Conservation (phyloP, 2,329 filamentous ascomycete species). For the Periconia digitata region DNA sequence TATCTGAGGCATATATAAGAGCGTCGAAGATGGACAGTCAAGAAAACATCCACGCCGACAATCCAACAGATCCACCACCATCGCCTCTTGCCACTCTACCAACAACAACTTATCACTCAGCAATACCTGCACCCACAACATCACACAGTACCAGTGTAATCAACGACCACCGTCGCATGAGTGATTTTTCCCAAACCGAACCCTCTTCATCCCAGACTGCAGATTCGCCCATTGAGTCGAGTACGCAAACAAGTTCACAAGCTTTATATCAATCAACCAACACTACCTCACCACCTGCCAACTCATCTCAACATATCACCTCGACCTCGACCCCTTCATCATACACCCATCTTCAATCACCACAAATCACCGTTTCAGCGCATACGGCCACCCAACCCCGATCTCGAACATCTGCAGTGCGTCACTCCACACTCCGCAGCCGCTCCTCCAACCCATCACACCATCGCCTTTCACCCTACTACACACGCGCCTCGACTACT, state of each 20-base stretch:
- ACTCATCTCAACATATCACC: slow-evolving; percentile 22
- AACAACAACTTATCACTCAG: background rate
- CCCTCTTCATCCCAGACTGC: slow-evolving; percentile 10
- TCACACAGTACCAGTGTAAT: background rate
- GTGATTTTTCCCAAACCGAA: slow-evolving; percentile 12
- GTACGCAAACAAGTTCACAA: slow-evolving; percentile 4
- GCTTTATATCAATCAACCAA: slow-evolving; percentile 1
- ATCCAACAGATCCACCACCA: background rate
- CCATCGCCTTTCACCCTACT: slow-evolving; percentile 6
- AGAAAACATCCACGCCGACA: slow-evolving; percentile 12
- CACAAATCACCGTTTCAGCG: slow-evolving; percentile 22
- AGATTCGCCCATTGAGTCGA: slow-evolving; percentile 11
- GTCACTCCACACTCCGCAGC: slow-evolving; percentile 3
- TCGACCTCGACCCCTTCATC: slow-evolving; percentile 5
- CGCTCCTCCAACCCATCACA: slow-evolving; percentile 18
- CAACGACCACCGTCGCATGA: slow-evolving; percentile 21
- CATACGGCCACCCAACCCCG: slow-evolving; percentile 12
- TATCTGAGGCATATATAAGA: slow-evolving; percentile 26
- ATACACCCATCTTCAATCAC: no score
- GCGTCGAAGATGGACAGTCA: slow-evolving; percentile 13
- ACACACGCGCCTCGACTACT: slow-evolving; percentile 13
- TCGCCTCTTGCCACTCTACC: slow-evolving; percentile 6
- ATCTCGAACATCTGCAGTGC: slow-evolving; percentile 15
- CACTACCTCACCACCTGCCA: slow-evolving; percentile 20
- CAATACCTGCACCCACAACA: slow-evolving; percentile 6